These are phyloP conservation scores for Cercospora sp. DNA, from an alignment of 2,329 filamentous ascomycete genomes.

Conservation along the genomic window DNA sequence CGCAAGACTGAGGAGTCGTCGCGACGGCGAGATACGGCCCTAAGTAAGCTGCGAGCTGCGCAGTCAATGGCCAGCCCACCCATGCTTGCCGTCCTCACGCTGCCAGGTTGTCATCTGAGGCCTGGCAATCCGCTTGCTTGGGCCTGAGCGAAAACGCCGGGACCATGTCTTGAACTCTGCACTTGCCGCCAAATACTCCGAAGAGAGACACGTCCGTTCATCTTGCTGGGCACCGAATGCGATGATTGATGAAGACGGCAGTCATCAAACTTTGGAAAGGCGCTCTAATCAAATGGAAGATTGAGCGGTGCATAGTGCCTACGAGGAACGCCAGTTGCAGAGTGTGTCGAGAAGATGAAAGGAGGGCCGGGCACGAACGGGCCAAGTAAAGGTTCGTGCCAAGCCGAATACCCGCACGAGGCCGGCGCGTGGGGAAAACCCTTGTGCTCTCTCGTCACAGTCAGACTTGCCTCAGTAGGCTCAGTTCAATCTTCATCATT, in stretches of 20 bases:
- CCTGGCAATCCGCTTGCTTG: not conserved
- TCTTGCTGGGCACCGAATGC: not conserved
- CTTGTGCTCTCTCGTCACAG: not conserved
- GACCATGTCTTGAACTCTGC: not conserved
- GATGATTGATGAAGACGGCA: not conserved
- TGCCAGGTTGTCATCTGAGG: slow-evolving; percentile 3
- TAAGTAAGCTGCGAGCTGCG: slow-evolving; percentile 7
- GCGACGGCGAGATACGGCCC: not conserved
- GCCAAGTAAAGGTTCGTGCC: not conserved
- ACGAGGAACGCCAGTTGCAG: not conserved
- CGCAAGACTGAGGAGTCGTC: not conserved
- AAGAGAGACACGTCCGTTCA: not conserved
- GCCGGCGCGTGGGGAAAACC: not conserved
- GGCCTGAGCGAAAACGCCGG: slow-evolving; percentile 4
- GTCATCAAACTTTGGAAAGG: not conserved
- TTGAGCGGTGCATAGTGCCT: not conserved
- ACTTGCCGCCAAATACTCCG: not conserved
- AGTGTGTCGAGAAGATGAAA: not conserved
- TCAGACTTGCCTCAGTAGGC: not conserved
- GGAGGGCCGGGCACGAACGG: not conserved
- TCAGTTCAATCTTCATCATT: not conserved
- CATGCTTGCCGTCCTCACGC: not conserved
- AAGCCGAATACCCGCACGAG: not conserved
- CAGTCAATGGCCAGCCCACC: not conserved
- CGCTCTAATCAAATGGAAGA: not conserved